Conservation (phyloP, 768 basidiomycete genomes). For the Arthromyces matolae region DNA sequence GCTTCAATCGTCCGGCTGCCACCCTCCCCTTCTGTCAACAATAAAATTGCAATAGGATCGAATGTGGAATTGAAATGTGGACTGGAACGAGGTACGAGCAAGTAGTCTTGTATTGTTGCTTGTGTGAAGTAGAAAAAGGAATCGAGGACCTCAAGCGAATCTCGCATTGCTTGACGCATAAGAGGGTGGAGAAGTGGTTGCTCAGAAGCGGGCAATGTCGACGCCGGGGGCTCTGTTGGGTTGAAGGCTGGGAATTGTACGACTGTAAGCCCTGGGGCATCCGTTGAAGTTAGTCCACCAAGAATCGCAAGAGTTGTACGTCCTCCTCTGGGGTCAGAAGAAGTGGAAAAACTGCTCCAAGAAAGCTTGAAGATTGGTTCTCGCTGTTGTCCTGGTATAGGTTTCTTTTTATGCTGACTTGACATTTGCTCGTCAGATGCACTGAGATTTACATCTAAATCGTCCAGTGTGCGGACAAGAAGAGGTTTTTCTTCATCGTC, state of each 20-base stretch:
- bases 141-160: constrained; percentile 47
- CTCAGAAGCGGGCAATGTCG: constrained; percentile 29
- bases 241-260: constrained; percentile 66
- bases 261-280: constrained; percentile 61
- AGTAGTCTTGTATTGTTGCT: constrained; percentile 71
- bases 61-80: constrained; percentile 67
- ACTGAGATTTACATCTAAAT: constrained; percentile 45
- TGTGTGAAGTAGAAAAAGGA: constrained; percentile 56
- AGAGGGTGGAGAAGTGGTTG: constrained; percentile 33
- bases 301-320: constrained; percentile 71
- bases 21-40: constrained; percentile 50
- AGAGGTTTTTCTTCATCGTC: constrained; percentile 77
- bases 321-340: constrained; percentile 61
- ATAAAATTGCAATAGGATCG: constrained; percentile 67
- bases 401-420: constrained; percentile 15
- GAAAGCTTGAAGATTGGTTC: constrained; percentile 86
- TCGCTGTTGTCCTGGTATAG: constrained; percentile 24
- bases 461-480: constrained; percentile 65
- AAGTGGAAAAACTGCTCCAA: constrained; percentile 77
- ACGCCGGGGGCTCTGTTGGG: constrained; percentile 42
- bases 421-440: constrained; percentile 41
- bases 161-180: constrained; percentile 60
- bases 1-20: constrained; percentile 53
- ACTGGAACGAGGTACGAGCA: constrained; percentile 63
- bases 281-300: constrained; percentile 62